Percentiles rank a stretch among this genome's conserved stretches.
Evolutionary conservation across 441 rosid species (phyloP).

Genomic region (Syzygium malaccense): DNA sequence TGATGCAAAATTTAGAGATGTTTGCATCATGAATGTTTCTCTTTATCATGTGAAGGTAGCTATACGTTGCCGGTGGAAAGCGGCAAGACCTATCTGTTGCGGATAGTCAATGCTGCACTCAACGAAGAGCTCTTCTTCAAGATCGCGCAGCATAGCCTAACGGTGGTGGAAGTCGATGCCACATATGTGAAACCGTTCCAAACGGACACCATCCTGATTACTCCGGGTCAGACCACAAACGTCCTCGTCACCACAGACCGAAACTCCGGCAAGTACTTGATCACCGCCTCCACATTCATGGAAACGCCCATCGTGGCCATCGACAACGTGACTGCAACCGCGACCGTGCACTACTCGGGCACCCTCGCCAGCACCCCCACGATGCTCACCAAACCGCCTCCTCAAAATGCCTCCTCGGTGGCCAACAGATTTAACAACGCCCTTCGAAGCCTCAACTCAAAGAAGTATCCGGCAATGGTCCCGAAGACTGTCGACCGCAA

Average conservation of each 20-base stretch:
- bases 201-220: conserved; percentile 5
- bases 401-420: conserved; percentile 6
- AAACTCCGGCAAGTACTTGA: conserved; percentile 6
- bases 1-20: background rate
- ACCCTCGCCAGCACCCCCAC: conserved; percentile 1
- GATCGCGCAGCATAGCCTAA: conserved; percentile 7
- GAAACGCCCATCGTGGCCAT: conserved; percentile 4
- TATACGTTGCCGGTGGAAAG: conserved; percentile 2
- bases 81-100: conserved; percentile 9
- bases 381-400: conserved; percentile 8
- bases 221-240: conserved; percentile 17
- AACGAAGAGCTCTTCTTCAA: conserved; percentile 20
- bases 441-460: conserved; percentile 23
- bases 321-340: conserved; percentile 9
- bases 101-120: conserved; percentile 16
- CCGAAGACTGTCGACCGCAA: background rate
- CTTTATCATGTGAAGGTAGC: background rate
- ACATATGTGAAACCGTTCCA: conserved; percentile 10
- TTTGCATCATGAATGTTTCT: background rate
- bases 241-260: conserved; percentile 1
- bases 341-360: conserved; percentile 13
- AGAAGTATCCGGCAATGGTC: conserved; percentile 1
- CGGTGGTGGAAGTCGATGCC: conserved; percentile 16
- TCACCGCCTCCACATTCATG: conserved; percentile 13
- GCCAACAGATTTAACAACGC: conserved; percentile 1